phyloP scores from a whole-genome alignment of 441 rosid genomes.

The Brassica balearica region DNA sequence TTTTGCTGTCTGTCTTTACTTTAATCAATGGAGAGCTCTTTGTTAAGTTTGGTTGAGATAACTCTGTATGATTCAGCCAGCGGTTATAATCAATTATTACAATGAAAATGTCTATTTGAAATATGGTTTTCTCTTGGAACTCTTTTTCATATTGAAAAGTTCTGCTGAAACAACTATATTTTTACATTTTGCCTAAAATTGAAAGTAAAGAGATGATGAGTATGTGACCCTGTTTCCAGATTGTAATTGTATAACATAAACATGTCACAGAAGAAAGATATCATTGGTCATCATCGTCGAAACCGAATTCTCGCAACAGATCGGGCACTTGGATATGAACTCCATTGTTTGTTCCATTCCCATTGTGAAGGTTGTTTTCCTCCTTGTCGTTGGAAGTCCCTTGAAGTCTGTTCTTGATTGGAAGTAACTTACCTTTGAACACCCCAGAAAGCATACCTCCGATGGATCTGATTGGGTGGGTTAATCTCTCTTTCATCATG shows the following conservation, averaged over 20 bases:
- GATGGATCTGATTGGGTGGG: conserved; percentile 67
- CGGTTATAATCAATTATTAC: background rate
- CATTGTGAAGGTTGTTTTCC: conserved; percentile 11
- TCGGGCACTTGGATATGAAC: conserved; percentile 56
- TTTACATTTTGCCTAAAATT: background rate
- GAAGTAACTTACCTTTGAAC: conserved; percentile 38
- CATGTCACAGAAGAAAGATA: background rate
- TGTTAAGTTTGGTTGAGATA: conserved; percentile 25
- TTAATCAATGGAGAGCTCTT: conserved; percentile 25
- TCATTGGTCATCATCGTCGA: conserved; percentile 32
- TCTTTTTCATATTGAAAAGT: conserved; percentile 17
- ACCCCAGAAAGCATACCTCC: conserved; percentile 54
- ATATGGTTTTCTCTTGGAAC: conserved; percentile 29
- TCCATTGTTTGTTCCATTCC: conserved; percentile 28
- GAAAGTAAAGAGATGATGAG: background rate
- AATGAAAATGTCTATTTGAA: conserved; percentile 10
- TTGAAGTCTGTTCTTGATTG: background rate
- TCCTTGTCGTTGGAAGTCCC: conserved; percentile 7
- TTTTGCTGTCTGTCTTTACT: conserved; percentile 10
- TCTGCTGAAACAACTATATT: background rate
- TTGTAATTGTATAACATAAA: background rate
- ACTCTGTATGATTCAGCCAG: conserved; percentile 24
- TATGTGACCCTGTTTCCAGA: background rate
- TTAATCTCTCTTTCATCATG: conserved; percentile 60
- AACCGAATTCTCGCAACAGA: conserved; percentile 42